Percentiles rank a stretch among this genome's conserved stretches.
Conservation (phyloP, 1,284 basidiomycete species). For the Ganoderma sinense region DNA sequence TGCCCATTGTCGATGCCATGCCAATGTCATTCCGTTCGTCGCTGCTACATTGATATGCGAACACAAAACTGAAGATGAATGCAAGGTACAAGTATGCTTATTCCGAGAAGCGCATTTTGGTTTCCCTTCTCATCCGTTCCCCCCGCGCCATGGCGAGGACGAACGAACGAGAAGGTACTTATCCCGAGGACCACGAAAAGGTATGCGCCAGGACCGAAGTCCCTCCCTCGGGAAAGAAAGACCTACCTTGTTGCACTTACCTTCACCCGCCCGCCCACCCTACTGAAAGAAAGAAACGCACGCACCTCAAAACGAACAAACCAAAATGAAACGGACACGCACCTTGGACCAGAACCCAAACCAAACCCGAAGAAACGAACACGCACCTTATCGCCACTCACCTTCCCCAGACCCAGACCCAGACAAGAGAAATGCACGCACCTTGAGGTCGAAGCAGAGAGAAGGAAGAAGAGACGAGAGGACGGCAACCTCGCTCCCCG, state of each 20-base stretch:
- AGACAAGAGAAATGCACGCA: background rate
- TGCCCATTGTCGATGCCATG: background rate
- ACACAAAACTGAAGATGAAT: too few species aligned
- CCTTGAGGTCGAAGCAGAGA: background rate
- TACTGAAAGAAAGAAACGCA: background rate
- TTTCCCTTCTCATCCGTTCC: background rate
- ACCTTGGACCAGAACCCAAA: background rate
- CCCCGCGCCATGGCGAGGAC: background rate
- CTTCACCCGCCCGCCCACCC: background rate
- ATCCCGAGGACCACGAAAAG: too few species aligned
- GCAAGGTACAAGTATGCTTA: background rate
- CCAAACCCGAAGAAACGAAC: background rate
- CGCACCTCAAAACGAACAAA: background rate
- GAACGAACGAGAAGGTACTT: too few species aligned
- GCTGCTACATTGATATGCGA: too few species aligned
- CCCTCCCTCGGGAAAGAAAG: background rate
- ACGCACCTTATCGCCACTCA: background rate
- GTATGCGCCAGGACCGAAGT: too few species aligned
- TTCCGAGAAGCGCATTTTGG: conserved; percentile 7
- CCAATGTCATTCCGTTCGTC: background rate
- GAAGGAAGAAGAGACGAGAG: background rate
- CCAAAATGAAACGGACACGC: background rate
- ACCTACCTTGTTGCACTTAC: background rate
- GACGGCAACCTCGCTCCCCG: background rate
- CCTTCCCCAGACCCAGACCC: background rate